Conservation (phyloP, 352 stramenopile genomes). For the Phytophthora rubi region DNA sequence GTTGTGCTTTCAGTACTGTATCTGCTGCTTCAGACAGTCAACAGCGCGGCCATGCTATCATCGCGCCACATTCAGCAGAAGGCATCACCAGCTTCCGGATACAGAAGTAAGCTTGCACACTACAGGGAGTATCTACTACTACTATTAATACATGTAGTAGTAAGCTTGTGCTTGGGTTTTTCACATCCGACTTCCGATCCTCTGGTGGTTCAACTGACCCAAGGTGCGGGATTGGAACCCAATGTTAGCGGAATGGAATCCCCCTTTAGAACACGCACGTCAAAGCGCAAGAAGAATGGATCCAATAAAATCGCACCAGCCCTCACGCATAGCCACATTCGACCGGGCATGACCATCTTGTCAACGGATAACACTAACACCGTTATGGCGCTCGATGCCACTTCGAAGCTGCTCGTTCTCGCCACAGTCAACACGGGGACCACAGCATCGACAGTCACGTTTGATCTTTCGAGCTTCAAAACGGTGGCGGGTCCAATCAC, state of each 20-base stretch:
- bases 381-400: not conserved
- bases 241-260: not conserved
- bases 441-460: constrained; percentile 36
- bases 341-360: not conserved
- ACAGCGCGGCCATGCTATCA: not conserved
- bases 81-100: too few species aligned
- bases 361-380: not conserved
- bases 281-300: not conserved
- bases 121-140: too few species aligned
- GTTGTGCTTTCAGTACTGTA: not conserved
- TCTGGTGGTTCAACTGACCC: not conserved
- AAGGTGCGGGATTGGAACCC: too few species aligned
- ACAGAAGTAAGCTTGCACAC: too few species aligned
- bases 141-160: too few species aligned
- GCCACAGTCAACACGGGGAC: constrained; percentile 49
- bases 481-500: constrained; percentile 32
- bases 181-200: not conserved
- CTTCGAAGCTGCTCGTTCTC: constrained; percentile 40
- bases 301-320: too few species aligned
- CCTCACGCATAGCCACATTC: not conserved
- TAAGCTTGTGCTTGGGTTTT: not conserved
- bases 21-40: not conserved
- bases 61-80: not conserved
- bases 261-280: not conserved
- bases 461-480: constrained; percentile 47